phyloP scores from a whole-genome alignment of 371 early-diverging fungal genomes.

The Apophysomyces sp. region DNA sequence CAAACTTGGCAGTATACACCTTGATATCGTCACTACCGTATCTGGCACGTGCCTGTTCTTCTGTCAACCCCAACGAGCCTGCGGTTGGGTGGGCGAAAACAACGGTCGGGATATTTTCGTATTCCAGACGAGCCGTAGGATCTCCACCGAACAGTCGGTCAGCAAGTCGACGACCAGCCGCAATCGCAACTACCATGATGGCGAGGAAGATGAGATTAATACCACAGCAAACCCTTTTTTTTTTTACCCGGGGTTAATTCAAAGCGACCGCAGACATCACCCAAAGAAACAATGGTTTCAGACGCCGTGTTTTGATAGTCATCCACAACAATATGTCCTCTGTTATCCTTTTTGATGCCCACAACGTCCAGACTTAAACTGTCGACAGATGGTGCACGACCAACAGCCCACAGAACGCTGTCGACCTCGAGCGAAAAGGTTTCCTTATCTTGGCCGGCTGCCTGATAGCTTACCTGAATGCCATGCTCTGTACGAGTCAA shows the following conservation, averaged over 20 bases:
- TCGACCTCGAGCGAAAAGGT: conserved; percentile 54
- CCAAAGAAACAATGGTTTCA: conserved; percentile 77
- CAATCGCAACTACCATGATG: conserved; percentile 74
- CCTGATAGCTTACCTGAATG: conserved; percentile 44
- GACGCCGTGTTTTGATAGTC: conserved; percentile 89
- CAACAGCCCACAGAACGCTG: conserved; percentile 85
- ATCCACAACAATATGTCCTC: conserved; percentile 77
- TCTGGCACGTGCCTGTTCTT: conserved; percentile 74
- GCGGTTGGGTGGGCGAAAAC: conserved; percentile 96
- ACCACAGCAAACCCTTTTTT: not conserved
- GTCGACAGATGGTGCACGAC: conserved; percentile 79
- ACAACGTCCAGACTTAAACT: conserved; percentile 68
- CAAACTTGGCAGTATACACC: conserved; percentile 85
- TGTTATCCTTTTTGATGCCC: conserved; percentile 60
- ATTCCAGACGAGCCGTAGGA: conserved; percentile 81
- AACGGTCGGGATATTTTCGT: conserved; percentile 93
- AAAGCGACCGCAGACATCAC: conserved; percentile 91
- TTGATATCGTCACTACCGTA: conserved; percentile 82
- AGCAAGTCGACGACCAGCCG: conserved; percentile 90
- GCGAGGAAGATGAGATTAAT: not conserved
- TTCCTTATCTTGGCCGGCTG: conserved; percentile 25
- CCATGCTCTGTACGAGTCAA: conserved; percentile 23
- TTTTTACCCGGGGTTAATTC: conserved; percentile 88
- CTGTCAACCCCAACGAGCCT: conserved; percentile 89
- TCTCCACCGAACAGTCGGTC: conserved; percentile 86